Evolutionary conservation across 305 asterid species (phyloP), one percentile per base, ranked within the genome.

Genomic region (Striga hermonthica): DNA sequence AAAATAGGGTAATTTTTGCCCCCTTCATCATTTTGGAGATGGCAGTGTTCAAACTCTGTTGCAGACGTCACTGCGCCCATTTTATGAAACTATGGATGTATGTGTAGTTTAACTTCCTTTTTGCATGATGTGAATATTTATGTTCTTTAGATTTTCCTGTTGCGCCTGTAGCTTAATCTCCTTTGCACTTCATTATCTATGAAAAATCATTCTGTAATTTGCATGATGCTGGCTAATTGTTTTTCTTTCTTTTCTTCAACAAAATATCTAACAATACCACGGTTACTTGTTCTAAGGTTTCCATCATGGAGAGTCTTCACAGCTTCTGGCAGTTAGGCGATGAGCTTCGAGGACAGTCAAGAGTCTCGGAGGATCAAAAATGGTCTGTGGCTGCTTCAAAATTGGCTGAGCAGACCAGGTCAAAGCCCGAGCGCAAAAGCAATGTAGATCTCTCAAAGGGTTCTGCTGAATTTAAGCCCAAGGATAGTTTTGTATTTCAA

Each of bases 251-350:
- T 22, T 22, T 22, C 31, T 22, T 22, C 2, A 22, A 22, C 31
- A 22, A 22, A 22, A 22, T 22, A 22, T 22, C 31, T 22, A 22
- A 22, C 31, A 22, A 22, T 22, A 22, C 31, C 31, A 22, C 2
- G 31, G 31, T 48, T 9, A 10, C 35, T 15, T 13, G 4, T 62
- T 69, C 62, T 57, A 68, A 72, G 40, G 53, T 69, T 72, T 76
- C 76, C 74, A 82, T 74, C 57, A 89, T 89, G 96, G 96, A 87
- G 79, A 70, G 71, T 43, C 68, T 80, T 71, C 70, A 68, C 62
- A 78, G 88, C 89, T 92, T 81, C 77, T 92, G 98, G 96, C 98
- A 89, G 66, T 77, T 89, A 34, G 96, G 98, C 0, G 95, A 92
- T 39, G 95, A 86, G 67, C 93, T 92, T 54, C 93, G 98, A 67